Evolutionary conservation across 2,329 filamentous ascomycete species (phyloP).

Genomic region (Magnaporthiopsis incrustans): DNA sequence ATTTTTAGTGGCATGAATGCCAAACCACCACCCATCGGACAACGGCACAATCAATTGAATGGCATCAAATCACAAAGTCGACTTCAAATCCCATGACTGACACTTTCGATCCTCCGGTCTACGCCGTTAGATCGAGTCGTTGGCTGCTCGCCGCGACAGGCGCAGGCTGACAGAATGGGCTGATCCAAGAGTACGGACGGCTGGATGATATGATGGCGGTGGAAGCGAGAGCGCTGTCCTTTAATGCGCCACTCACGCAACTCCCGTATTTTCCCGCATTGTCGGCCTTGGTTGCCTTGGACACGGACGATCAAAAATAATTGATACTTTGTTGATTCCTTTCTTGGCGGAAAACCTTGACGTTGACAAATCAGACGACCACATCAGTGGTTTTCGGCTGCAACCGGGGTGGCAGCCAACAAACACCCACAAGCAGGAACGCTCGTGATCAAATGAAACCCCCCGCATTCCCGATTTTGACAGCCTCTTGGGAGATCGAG

Average conservation of each 20-base stretch:
- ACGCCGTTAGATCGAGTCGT: not conserved
- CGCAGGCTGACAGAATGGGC: not conserved
- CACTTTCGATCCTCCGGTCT: no score
- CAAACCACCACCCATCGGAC: not conserved
- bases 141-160: not conserved
- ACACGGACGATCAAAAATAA: no score
- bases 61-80: not conserved
- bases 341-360: not conserved
- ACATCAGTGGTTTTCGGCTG: not conserved
- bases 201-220: not conserved
- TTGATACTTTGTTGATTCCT: not conserved
- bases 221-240: not conserved
- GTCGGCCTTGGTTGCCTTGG: not conserved
- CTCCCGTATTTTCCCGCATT: not conserved
- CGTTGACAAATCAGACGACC: not conserved
- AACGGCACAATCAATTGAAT: not conserved
- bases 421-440: not conserved
- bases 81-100: not conserved
- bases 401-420: not conserved
- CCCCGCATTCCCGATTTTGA: not conserved
- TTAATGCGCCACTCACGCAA: not conserved
- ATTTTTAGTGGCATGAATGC: not conserved
- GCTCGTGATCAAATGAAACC: not conserved
- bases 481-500: not conserved
- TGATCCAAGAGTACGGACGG: not conserved